phyloP scores from a whole-genome alignment of 1,284 basidiomycete species.

The Boletus sp. region DNA sequence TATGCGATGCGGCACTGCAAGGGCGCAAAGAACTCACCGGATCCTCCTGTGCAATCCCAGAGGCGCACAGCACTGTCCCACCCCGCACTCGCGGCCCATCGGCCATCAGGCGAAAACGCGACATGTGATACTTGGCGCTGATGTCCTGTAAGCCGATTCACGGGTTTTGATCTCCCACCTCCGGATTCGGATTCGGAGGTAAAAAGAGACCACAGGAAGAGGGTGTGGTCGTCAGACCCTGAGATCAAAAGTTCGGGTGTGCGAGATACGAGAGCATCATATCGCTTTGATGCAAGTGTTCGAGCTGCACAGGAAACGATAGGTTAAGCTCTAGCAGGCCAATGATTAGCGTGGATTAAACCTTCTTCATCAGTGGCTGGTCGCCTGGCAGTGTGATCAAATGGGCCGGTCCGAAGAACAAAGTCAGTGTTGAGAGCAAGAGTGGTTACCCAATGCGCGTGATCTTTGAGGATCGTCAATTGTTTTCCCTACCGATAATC shows the following conservation, averaged over 20 bases:
- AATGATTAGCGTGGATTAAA: conserved; percentile 35
- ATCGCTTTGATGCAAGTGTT: conserved; percentile 73
- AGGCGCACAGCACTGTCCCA: conserved; percentile 93
- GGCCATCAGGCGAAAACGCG: conserved; percentile 93
- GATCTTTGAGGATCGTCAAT: conserved; percentile 85
- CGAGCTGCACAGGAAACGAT: conserved; percentile 56
- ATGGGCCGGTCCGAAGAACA: conserved; percentile 92
- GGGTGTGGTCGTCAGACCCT: conserved; percentile 93
- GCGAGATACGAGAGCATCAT: conserved; percentile 67
- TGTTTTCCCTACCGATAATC: conserved; percentile 54
- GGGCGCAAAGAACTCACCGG: conserved; percentile 10
- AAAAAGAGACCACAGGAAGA: conserved; percentile 90
- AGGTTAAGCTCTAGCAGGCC: not conserved
- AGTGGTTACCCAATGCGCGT: conserved; percentile 99
- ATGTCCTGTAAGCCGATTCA: conserved; percentile 91
- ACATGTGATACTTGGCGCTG: conserved; percentile 97
- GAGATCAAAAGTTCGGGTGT: conserved; percentile 88
- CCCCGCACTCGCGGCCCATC: conserved; percentile 88
- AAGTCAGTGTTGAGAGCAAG: conserved; percentile 96
- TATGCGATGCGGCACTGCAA: not conserved
- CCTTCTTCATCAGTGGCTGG: conserved; percentile 82
- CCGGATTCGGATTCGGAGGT: conserved; percentile 41
- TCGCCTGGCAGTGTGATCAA: conserved; percentile 83
- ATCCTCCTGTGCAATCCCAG: conserved; percentile 67
- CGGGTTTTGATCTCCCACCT: conserved; percentile 75